Percentiles rank a stretch among this genome's conserved stretches.
phyloP scores from a whole-genome alignment of 2,329 filamentous ascomycete genomes.

The Orbilia ellipsospora region DNA sequence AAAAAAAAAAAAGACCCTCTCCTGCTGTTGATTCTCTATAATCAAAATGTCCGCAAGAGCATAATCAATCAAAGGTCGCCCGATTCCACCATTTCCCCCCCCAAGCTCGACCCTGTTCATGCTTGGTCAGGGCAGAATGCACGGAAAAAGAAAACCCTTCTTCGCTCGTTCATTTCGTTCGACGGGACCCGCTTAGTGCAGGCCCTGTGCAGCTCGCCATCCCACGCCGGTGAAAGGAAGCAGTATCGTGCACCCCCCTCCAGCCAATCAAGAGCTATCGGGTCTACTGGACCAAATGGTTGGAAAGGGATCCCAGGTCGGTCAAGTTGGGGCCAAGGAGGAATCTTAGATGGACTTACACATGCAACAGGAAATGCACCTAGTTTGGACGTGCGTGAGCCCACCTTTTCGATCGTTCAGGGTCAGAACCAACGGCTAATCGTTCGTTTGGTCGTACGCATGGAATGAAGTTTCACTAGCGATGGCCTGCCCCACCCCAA shows the following conservation, averaged over 20 bases:
- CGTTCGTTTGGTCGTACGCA: slow-evolving; percentile 10
- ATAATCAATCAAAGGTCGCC: no score
- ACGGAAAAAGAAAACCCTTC: slow-evolving; percentile 6
- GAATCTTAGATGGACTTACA: no score
- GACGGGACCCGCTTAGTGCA: slow-evolving; percentile 50
- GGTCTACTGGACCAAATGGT: no score
- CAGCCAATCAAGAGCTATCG: no score
- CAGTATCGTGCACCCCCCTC: no score
- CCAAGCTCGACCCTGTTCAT: slow-evolving; percentile 1
- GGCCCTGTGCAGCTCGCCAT: slow-evolving; percentile 46
- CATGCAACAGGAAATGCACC: no score
- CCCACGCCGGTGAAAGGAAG: slow-evolving; percentile 3
- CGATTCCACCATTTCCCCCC: no score
- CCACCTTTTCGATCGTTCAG: slow-evolving; percentile 27
- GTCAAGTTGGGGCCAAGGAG: slow-evolving; percentile 9
- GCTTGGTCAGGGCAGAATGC: background rate
- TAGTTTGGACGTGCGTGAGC: slow-evolving; percentile 30
- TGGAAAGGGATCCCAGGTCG: slow-evolving; percentile 14
- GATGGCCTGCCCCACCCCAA: background rate
- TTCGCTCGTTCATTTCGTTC: slow-evolving; percentile 31
- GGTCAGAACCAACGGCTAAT: slow-evolving; percentile 34
- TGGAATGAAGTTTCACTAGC: background rate
- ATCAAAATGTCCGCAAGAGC: no score
- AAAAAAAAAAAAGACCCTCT: no score
- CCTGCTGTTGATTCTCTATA: background rate